These are phyloP conservation scores for Solanum clarkiae DNA, from an alignment of 257 asterid species.

Conservation along the genomic window DNA sequence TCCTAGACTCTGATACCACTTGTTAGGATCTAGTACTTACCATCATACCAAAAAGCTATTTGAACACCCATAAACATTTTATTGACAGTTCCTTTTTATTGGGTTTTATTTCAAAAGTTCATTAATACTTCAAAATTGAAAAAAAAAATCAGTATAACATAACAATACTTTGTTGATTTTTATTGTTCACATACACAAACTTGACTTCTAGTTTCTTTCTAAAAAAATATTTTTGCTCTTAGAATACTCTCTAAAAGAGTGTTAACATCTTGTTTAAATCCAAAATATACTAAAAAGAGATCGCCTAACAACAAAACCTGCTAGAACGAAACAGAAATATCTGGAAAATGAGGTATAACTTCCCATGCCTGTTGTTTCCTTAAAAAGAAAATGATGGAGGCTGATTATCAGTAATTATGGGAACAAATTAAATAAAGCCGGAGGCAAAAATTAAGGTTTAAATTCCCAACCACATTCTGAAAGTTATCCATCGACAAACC, in stretches of 20 bases:
- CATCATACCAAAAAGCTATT: neutral
- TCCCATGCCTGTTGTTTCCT: neutral
- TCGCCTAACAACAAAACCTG: neutral
- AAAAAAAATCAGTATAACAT: neutral
- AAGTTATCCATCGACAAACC: too few species aligned
- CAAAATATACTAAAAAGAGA: neutral
- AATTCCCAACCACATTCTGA: neutral
- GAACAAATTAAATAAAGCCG: neutral
- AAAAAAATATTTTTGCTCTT: neutral
- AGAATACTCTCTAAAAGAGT: neutral
- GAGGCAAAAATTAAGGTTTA: neutral
- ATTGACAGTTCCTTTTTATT: neutral
- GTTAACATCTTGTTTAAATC: neutral
- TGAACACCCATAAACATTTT: neutral
- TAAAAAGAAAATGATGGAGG: neutral
- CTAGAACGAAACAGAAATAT: neutral
- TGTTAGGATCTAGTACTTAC: too few species aligned
- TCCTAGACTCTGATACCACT: too few species aligned
- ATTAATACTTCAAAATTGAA: neutral
- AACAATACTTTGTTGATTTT: neutral
- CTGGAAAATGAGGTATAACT: neutral
- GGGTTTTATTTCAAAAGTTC: neutral
- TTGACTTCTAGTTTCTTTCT: neutral
- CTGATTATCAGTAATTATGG: neutral
- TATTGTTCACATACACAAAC: neutral